phyloP scores from a whole-genome alignment of 2,329 filamentous ascomycete genomes.

The Beauveria medogensis region DNA sequence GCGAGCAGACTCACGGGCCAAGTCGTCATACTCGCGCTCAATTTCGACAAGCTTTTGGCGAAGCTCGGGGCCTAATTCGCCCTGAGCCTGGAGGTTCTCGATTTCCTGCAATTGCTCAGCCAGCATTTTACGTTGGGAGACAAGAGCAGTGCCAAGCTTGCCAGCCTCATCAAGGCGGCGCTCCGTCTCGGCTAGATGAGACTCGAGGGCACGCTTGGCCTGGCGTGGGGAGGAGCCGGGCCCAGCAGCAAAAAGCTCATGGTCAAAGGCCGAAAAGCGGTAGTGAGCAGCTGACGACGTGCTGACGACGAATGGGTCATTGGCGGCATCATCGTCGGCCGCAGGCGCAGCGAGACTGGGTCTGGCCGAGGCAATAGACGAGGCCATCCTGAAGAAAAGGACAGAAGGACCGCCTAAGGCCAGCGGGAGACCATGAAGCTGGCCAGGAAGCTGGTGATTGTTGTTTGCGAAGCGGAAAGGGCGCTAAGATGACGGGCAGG shows the following conservation, averaged over 20 bases:
- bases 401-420: conserved; percentile 11
- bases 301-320: conserved; percentile 52
- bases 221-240: conserved; percentile 74
- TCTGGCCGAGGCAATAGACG: conserved; percentile 34
- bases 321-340: conserved; percentile 35
- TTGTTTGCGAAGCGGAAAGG: neutral
- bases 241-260: conserved; percentile 68
- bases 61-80: conserved; percentile 74
- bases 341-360: conserved; percentile 32
- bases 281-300: conserved; percentile 43
- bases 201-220: conserved; percentile 80
- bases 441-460: neutral
- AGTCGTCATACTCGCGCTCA: conserved; percentile 91
- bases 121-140: conserved; percentile 80
- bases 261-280: conserved; percentile 77
- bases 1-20: conserved; percentile 80
- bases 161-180: conserved; percentile 86
- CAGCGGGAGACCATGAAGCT: conserved; percentile 11
- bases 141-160: conserved; percentile 76
- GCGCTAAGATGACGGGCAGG: neutral
- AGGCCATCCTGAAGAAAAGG: conserved; percentile 30
- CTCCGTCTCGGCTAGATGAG: conserved; percentile 87
- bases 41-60: conserved; percentile 76
- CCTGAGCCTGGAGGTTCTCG: conserved; percentile 65
- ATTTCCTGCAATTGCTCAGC: conserved; percentile 77